Evolutionary conservation across 768 basidiomycete genomes (phyloP), one percentile per base, ranked within the genome.

Genomic region (Postia placenta): DNA sequence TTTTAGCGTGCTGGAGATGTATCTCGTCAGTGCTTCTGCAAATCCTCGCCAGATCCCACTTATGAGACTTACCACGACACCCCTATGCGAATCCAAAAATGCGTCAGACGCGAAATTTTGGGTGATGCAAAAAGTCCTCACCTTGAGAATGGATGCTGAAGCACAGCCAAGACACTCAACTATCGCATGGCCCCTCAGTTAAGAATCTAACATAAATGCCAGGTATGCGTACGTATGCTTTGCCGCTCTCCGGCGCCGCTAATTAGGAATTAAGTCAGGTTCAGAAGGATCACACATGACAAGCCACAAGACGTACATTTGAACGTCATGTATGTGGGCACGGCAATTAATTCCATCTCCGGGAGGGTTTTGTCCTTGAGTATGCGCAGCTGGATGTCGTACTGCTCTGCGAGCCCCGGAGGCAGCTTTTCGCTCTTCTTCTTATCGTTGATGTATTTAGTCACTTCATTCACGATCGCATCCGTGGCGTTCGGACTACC

Each of bases 61-160:
- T 7, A 33, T 33, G 24, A 33, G 9, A 49, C 59, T 45, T 40
- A 65, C 64, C 17, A 68, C 62, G 0, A 61, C 58, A 3, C 68
- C 67, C 15, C 64, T 45, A 19, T 36, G 7, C 14, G 7, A 36
- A 15, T n/a, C n/a, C n/a, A n/a, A 15, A 25, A 14, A 27, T 15
- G 28, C 25, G 7, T 26, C 22, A 22, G 30, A 33, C n/a, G n/a
- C n/a, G n/a, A n/a, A n/a, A n/a, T n/a, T n/a, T n/a, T n/a, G n/a
- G n/a, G n/a, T n/a, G n/a, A n/a, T n/a, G n/a, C n/a, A n/a, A n/a
- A n/a, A n/a, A n/a, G 40, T 44, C 19, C 45, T 20, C 25, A 47
- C 45, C 45, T 52, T 2, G 60, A 62, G 52, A 66, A 64, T 7
- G 58, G 56, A 40, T 64, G 62, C 20, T 47, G 33, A 9, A 23